Percentiles rank a stretch among this genome's conserved stretches.
These are phyloP conservation scores for Aurantiochytrium sp. DNA, from an alignment of 108 stramenopile species.

Conservation along the genomic window DNA sequence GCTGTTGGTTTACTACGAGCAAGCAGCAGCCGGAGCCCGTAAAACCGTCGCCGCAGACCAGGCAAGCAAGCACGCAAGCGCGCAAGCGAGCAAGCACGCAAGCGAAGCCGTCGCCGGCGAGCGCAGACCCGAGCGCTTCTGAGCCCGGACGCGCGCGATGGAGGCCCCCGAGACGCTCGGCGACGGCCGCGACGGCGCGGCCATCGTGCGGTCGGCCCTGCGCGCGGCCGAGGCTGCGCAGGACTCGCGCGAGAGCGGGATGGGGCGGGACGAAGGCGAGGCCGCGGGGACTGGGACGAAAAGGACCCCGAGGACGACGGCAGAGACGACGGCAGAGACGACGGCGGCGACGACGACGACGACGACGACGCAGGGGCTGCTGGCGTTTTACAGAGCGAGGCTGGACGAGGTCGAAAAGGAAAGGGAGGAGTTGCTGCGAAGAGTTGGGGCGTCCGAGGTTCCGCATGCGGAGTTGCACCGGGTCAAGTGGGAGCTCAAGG, in stretches of 20 bases:
- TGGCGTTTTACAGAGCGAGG: not conserved
- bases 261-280: not conserved
- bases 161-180: not conserved
- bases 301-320: not conserved
- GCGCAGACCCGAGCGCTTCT: no score
- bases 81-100: no score
- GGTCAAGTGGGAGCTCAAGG: constrained; percentile 17
- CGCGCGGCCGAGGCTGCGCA: not conserved
- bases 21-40: no score
- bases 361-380: not conserved
- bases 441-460: not conserved
- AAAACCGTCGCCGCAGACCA: no score
- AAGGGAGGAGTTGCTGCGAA: not conserved
- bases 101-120: no score
- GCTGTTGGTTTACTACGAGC: no score
- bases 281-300: not conserved
- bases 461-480: constrained; percentile 7
- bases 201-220: not conserved
- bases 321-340: not conserved
- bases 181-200: not conserved
- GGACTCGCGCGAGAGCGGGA: not conserved
- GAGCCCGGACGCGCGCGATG: no score
- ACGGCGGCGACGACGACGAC: not conserved
- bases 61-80: no score
- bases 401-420: not conserved